phyloP scores from a whole-genome alignment of 306 rosid genomes.

The Dalbergia oliveri region DNA sequence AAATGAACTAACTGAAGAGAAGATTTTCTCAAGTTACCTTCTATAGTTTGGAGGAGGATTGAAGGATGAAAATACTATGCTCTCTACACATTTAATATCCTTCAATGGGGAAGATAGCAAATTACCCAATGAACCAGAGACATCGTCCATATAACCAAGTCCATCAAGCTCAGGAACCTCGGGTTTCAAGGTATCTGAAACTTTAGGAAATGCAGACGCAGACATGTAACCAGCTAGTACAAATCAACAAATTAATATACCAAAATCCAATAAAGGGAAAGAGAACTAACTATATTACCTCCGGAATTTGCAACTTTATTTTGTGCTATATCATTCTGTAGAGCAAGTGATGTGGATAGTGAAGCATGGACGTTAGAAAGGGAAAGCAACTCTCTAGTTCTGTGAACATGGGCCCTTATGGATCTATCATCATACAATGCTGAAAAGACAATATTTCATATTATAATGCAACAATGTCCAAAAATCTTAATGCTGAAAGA shows the following conservation, averaged over 20 bases:
- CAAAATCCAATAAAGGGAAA: slow-evolving; percentile 22
- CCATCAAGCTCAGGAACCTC: slow-evolving; percentile 92
- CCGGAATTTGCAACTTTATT: slow-evolving; percentile 74
- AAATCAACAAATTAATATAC: slow-evolving; percentile 17
- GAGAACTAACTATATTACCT: slow-evolving; percentile 57
- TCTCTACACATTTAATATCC: slow-evolving; percentile 88
- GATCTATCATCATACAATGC: slow-evolving; percentile 99
- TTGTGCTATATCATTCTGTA: slow-evolving; percentile 79
- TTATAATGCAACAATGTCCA: slow-evolving; percentile 49
- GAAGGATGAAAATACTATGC: slow-evolving; percentile 92
- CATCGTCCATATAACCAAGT: slow-evolving; percentile 94
- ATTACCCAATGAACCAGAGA: slow-evolving; percentile 86
- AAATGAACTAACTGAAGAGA: slow-evolving; percentile 30
- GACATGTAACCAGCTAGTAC: slow-evolving; percentile 32
- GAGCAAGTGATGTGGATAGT: slow-evolving; percentile 92
- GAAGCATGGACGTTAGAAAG: slow-evolving; percentile 94
- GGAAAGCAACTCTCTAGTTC: slow-evolving; percentile 92
- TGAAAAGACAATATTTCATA: slow-evolving; percentile 55
- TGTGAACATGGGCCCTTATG: slow-evolving; percentile 96
- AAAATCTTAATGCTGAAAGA: slow-evolving; percentile 19
- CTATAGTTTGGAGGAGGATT: slow-evolving; percentile 98
- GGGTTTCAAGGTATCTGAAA: slow-evolving; percentile 65
- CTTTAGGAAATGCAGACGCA: slow-evolving; percentile 51
- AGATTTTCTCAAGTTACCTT: slow-evolving; percentile 59
- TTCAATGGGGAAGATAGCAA: slow-evolving; percentile 71